phyloP scores from a whole-genome alignment of 306 rosid genomes.

The Benincasa hispida region DNA sequence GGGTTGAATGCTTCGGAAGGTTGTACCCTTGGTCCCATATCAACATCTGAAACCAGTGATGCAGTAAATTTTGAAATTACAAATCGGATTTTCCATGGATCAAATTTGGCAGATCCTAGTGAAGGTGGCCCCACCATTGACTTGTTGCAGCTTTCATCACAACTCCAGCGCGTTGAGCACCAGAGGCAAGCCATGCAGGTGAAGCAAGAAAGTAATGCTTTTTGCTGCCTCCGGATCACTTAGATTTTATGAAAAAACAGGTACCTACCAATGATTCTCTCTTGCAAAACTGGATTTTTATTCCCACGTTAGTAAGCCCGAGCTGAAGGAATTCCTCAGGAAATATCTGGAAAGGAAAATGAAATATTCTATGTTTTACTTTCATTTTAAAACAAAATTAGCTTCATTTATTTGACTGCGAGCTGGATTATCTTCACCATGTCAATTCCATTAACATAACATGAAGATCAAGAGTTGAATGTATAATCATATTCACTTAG shows the following conservation, averaged over 20 bases:
- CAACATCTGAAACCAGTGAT: slow-evolving; percentile 31
- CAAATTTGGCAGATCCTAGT: slow-evolving; percentile 29
- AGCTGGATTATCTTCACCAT: not conserved
- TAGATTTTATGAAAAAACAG: slow-evolving; percentile 9
- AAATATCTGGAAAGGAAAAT: not conserved
- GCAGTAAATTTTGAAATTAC: slow-evolving; percentile 39
- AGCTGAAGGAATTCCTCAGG: not conserved
- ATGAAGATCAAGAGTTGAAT: not conserved
- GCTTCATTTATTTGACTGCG: not conserved
- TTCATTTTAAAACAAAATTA: not conserved
- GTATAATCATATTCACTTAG: not conserved
- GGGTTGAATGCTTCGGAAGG: slow-evolving; percentile 37
- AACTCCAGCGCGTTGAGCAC: slow-evolving; percentile 77
- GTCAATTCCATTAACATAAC: not conserved
- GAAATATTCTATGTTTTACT: not conserved
- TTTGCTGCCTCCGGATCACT: slow-evolving; percentile 44
- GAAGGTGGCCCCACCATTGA: slow-evolving; percentile 53
- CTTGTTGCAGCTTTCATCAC: slow-evolving; percentile 73
- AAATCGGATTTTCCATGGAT: slow-evolving; percentile 43
- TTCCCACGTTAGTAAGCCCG: not conserved
- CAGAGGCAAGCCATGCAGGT: slow-evolving; percentile 47
- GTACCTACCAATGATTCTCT: not conserved
- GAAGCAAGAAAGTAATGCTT: slow-evolving; percentile 47
- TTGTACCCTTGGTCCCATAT: slow-evolving; percentile 29
- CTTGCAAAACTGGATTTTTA: not conserved